Evolutionary conservation across 192 early-diverging fungal genomes (phyloP), one percentile per base, ranked within the genome.

Genomic region (Mortierella hygrophila): DNA sequence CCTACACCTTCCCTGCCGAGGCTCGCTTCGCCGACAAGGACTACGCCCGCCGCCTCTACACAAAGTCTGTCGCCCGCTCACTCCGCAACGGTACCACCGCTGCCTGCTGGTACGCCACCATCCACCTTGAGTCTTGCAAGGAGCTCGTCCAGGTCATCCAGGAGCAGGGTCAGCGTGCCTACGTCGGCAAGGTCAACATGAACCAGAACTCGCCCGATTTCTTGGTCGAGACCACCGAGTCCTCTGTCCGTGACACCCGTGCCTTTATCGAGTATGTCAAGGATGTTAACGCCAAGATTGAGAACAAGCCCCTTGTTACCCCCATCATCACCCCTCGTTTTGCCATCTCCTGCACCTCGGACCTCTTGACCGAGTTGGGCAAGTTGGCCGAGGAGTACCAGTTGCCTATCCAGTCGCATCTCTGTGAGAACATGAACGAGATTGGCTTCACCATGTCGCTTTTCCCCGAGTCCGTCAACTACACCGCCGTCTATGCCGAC

Each of bases 101-200:
- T 35, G 96, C 95, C 26, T 95, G 94, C 63, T 99, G 97, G 92
- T 99, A 93, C 89, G 97, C 94, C 6, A 98, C 98, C 20, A 96
- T 97, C 74, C 97, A 98, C 73, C 81, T 95, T 26, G 94, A 95
- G 26, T 89, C 95, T 18, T 94, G 93, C 80, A 91, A 94, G 73
- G 78, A 90, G 23, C 90, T 99, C 72, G 97, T 93, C 4, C 91
- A 96, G 44, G 90, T 95, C 37, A 92, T 97, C 68, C 89, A 93
- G 49, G 85, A 90, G 49, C 85, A 91, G n/a, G 98, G 97, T 11
- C 98, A 99, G 88, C 95, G 98, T 74, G 97, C 95, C 29, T 96
- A 93, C 83, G 93, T 99, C 47, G 98, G 98, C 26, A 98, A 98
- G 83, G 97, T 99, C 74, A 97, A 96, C 91, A 99, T 99, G 98